Evolutionary conservation across 306 rosid genomes (phyloP).

Genomic region (Rosa rugosa): DNA sequence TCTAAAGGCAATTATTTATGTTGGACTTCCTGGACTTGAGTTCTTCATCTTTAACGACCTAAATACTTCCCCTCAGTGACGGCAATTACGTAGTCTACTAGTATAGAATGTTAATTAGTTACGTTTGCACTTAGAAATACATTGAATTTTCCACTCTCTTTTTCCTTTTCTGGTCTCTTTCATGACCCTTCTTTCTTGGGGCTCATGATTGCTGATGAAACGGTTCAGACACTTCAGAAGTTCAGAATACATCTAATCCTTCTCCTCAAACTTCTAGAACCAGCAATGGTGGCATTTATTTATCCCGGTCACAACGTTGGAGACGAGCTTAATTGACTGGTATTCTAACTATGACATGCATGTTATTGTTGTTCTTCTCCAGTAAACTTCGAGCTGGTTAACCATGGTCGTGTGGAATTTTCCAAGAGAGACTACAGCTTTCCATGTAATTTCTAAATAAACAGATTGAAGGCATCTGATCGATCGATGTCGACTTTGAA

Average conservation of each 20-base stretch:
- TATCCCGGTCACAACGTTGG: neutral
- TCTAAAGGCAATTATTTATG: neutral
- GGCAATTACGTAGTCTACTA: neutral
- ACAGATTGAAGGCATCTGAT: neutral
- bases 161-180: neutral
- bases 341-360: too few relatives aligned
- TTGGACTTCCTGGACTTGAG: neutral
- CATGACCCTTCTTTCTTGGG: neutral
- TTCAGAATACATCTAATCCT: neutral
- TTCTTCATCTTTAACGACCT: neutral
- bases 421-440: neutral
- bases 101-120: neutral
- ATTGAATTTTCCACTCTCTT: neutral
- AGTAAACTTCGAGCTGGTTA: neutral
- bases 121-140: slow-evolving; percentile 4
- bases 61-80: neutral
- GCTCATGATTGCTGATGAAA: slow-evolving; percentile 1
- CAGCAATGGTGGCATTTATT: neutral
- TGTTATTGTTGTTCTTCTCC: neutral
- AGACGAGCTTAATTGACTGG: neutral
- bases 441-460: neutral
- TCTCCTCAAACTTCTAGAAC: neutral
- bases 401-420: neutral
- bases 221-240: neutral
- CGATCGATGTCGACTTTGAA: neutral